These are phyloP conservation scores for Diaporthe sp. DNA, from an alignment of 2,329 filamentous ascomycete species.

Conservation along the genomic window DNA sequence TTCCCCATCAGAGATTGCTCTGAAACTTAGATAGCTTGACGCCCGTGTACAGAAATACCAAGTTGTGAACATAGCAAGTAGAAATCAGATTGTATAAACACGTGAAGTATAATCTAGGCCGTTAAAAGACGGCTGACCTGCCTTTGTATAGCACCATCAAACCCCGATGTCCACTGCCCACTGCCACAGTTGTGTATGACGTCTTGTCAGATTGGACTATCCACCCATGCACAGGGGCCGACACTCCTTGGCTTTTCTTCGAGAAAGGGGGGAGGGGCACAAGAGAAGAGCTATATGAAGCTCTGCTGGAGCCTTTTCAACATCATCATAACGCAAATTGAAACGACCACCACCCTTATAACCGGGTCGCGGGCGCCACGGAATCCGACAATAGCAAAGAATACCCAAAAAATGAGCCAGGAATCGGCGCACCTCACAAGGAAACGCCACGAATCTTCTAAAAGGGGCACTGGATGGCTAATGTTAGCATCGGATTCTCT, in stretches of 20 bases:
- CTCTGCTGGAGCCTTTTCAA: no score
- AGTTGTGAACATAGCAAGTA: not conserved
- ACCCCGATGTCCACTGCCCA: not conserved
- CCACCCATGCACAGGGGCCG: not conserved
- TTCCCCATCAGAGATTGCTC: not conserved
- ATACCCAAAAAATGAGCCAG: not conserved
- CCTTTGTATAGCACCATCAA: not conserved
- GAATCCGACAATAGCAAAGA: not conserved
- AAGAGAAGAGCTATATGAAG: no score
- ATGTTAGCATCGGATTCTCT: not conserved
- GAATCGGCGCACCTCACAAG: not conserved
- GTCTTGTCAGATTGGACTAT: not conserved
- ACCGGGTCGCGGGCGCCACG: no score
- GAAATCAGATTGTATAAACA: constrained; percentile 7
- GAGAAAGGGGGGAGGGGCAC: not conserved
- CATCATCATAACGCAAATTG: not conserved
- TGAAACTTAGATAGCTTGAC: not conserved
- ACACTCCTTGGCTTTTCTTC: not conserved
- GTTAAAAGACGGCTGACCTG: not conserved
- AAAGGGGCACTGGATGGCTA: not conserved
- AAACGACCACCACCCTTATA: no score
- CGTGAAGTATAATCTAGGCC: not conserved
- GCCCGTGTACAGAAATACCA: not conserved
- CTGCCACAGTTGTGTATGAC: not conserved
- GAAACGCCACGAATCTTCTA: not conserved